Evolutionary conservation across 1,139 yeast genomes (phyloP), one percentile per base, ranked within the genome.

Genomic region (Sugiyamaella neomexicana): DNA sequence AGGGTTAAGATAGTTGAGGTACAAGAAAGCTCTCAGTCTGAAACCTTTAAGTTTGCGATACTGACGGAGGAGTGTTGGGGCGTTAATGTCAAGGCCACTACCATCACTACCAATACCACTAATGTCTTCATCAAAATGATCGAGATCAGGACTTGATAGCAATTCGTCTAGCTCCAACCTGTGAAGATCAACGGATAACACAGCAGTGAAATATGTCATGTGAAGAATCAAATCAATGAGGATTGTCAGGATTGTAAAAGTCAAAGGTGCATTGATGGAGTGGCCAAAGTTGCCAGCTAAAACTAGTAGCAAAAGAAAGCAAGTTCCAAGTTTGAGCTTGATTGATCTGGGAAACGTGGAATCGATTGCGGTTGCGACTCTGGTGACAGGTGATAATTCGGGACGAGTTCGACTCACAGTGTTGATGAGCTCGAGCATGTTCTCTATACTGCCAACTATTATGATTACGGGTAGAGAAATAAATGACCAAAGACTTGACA

Each of bases 171-270:
- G 73, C 62, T 85, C 90, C 40, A 79, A 68, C 54, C 89, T 75
- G 45, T 82, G 78, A 46, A 85, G 72, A 69, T 89, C 96, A 45
- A 88, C 79, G 29, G 85, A 77, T 15, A 87, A 70, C 0, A 86
- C 80, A 0, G 90, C 83, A 0, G 83, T 73, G 57, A 86, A 79
- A 65, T 76, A 86, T 0, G 91, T 80, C 50, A 81, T 64, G 60
- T 85, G 89, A 46, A 88, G 69, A 2, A 77, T 55, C 60, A 80
- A 82, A 61, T 86, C 89, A 40, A 84, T 67, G 1, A 80, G 38
- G 29, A 86, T 63, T 0, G 83, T 77, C 37, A 76, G 52, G 1
- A 71, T 60, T 1, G 76, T 68, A 60, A 78, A 77, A 12, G 71
- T 57, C 13, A 46, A 40, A 10, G 32, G 38, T 7, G 50, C 37